Conservation (phyloP, 371 early-diverging fungal species). For the Mucor irregularis region DNA sequence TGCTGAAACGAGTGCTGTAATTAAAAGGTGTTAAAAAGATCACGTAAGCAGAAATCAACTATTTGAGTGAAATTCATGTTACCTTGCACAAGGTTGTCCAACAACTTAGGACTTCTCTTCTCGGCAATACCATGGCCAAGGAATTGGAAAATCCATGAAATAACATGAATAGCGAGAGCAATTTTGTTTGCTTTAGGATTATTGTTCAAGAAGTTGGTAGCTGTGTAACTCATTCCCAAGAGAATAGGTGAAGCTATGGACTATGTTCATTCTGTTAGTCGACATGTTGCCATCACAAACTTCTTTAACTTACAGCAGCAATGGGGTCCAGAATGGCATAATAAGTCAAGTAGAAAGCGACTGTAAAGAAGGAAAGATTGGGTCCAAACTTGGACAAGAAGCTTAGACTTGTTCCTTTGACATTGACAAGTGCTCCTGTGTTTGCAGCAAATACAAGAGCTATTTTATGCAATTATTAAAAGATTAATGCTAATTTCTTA, state of each 20-base stretch:
- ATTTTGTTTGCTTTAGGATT: slow-evolving; percentile 53
- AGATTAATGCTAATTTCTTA: not conserved
- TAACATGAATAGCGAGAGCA: slow-evolving; percentile 63
- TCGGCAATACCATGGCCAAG: slow-evolving; percentile 86
- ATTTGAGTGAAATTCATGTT: not conserved
- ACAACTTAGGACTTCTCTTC: slow-evolving; percentile 85
- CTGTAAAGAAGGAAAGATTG: slow-evolving; percentile 60
- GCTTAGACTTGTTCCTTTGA: not conserved
- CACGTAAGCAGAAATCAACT: not conserved
- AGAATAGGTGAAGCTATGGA: slow-evolving; percentile 63
- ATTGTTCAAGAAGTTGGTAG: slow-evolving; percentile 55
- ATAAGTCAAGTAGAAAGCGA: slow-evolving; percentile 65
- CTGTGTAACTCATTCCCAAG: slow-evolving; percentile 56
- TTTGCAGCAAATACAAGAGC: slow-evolving; percentile 63
- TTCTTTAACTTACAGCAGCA: slow-evolving; percentile 70
- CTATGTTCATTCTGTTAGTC: slow-evolving; percentile 31
- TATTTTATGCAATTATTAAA: not conserved
- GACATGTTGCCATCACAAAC: too few relatives aligned
- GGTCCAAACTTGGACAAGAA: slow-evolving; percentile 43
- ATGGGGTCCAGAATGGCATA: slow-evolving; percentile 80
- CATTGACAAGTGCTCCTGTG: slow-evolving; percentile 51
- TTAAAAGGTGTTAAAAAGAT: not conserved
- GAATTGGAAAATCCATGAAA: slow-evolving; percentile 89
- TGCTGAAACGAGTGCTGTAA: slow-evolving; percentile 85
- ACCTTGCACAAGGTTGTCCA: slow-evolving; percentile 86